Evolutionary conservation across 2,329 filamentous ascomycete genomes (phyloP).

Genomic region (Coniochaeta sp.): DNA sequence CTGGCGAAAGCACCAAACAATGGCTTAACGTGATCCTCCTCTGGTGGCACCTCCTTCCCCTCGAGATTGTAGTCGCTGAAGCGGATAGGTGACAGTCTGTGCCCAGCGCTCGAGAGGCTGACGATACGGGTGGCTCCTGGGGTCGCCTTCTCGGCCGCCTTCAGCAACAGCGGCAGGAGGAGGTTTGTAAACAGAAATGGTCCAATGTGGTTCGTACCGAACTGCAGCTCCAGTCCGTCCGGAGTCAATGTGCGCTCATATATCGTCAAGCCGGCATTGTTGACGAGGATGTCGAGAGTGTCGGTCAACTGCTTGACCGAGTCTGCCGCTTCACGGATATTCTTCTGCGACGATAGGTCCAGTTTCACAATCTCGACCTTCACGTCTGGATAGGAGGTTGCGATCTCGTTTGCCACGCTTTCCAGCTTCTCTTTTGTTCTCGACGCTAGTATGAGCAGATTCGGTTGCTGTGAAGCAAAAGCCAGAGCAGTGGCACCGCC

Average conservation of each 20-base stretch:
- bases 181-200: constrained; percentile 39
- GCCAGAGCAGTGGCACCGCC: constrained; percentile 31
- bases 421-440: constrained; percentile 34
- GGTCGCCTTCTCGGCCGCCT: constrained; percentile 16
- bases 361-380: constrained; percentile 25
- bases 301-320: constrained; percentile 21
- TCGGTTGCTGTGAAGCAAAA: constrained; percentile 35
- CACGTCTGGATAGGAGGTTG: constrained; percentile 22
- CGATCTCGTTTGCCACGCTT: constrained; percentile 28
- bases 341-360: constrained; percentile 27
- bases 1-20: constrained; percentile 21
- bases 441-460: constrained; percentile 34
- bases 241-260: constrained; percentile 22
- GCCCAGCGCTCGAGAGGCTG: constrained; percentile 30
- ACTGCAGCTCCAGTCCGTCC: constrained; percentile 24
- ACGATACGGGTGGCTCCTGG: constrained; percentile 26
- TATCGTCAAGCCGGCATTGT: constrained; percentile 30
- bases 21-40: constrained; percentile 20
- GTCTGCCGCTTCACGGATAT: constrained; percentile 26
- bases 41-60: constrained; percentile 18
- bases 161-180: constrained; percentile 31
- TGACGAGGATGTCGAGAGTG: constrained; percentile 32
- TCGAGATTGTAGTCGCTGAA: constrained; percentile 34
- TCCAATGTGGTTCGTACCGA: constrained; percentile 34
- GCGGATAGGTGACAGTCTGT: constrained; percentile 27